These are phyloP conservation scores for Grosmannia huntii DNA, from an alignment of 2,329 filamentous ascomycete species.

Conservation along the genomic window DNA sequence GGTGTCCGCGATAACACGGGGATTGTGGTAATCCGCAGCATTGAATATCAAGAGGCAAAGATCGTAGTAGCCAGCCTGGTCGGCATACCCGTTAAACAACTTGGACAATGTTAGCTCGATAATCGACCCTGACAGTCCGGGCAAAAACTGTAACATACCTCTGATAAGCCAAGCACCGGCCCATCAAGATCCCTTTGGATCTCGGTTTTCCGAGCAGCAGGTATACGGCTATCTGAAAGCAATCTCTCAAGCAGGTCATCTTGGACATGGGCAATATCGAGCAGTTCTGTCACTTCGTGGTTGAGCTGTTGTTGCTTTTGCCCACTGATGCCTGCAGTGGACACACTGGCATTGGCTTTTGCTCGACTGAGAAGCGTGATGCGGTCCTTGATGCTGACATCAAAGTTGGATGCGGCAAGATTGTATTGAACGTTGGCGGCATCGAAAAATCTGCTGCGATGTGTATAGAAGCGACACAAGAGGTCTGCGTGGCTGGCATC, in stretches of 20 bases:
- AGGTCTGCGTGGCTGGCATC: conserved; percentile 75
- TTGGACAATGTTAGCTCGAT: conserved; percentile 22
- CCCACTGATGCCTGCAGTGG: conserved; percentile 61
- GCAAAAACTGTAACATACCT: conserved; percentile 35
- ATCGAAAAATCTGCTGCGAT: conserved; percentile 70
- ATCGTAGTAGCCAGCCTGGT: conserved; percentile 80
- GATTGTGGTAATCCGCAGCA: conserved; percentile 78
- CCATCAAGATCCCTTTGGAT: conserved; percentile 61
- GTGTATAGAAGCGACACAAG: conserved; percentile 84
- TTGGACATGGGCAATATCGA: conserved; percentile 91
- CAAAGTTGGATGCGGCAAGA: conserved; percentile 72
- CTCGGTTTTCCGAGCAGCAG: conserved; percentile 46
- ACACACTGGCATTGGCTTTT: conserved; percentile 81
- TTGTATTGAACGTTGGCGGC: conserved; percentile 78
- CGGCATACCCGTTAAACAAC: conserved; percentile 89
- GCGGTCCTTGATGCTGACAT: conserved; percentile 66
- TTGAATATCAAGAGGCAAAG: conserved; percentile 88
- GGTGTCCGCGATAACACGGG: conserved; percentile 68
- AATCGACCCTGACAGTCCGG: neutral
- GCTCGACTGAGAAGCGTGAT: conserved; percentile 85
- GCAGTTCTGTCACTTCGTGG: conserved; percentile 70
- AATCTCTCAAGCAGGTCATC: conserved; percentile 78
- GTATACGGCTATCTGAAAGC: conserved; percentile 57
- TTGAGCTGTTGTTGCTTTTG: conserved; percentile 76
- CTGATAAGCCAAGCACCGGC: conserved; percentile 62